Conservation (phyloP, 805 yeast genomes). For the Scheffersomyces ergatensis region DNA sequence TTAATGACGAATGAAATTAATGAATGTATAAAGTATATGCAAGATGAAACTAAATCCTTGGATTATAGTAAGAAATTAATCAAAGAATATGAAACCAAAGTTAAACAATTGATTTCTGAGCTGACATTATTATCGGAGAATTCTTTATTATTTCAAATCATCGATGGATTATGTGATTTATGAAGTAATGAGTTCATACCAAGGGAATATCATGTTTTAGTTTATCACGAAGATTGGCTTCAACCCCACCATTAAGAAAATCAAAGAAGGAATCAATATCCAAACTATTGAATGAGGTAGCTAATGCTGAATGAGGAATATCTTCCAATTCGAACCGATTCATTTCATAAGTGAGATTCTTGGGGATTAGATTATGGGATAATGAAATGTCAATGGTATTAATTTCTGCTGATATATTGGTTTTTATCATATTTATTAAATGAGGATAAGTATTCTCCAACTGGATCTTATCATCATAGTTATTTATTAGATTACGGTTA, state of each 20-base stretch:
- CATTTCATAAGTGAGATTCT: conserved; percentile 20
- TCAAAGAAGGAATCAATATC: conserved; percentile 25
- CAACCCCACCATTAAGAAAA: conserved; percentile 2
- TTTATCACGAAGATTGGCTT: background rate
- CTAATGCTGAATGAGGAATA: conserved; percentile 3
- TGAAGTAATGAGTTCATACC: conserved; percentile 4
- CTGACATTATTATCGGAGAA: conserved; percentile 1
- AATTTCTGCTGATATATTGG: conserved; percentile 7
- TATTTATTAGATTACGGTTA: conserved; percentile 9
- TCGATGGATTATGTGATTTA: conserved; percentile 16
- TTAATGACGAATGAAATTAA: conserved; percentile 11
- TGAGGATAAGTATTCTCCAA: conserved; percentile 15
- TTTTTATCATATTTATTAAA: conserved; percentile 15
- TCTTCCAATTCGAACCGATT: conserved; percentile 13
- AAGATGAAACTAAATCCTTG: conserved; percentile 19
- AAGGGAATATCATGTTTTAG: background rate
- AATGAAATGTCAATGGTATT: conserved; percentile 21
- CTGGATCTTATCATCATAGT: conserved; percentile 3
- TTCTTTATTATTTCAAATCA: conserved; percentile 10
- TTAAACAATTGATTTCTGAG: conserved; percentile 10
- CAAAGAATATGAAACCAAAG: conserved; percentile 16
- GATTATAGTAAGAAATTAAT: conserved; percentile 21
- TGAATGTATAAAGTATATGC: conserved; percentile 21
- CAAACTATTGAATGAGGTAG: conserved; percentile 3
- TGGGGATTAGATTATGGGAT: conserved; percentile 19